phyloP scores from a whole-genome alignment of 2,329 filamentous ascomycete species.

The Trichoderma pleuroti region DNA sequence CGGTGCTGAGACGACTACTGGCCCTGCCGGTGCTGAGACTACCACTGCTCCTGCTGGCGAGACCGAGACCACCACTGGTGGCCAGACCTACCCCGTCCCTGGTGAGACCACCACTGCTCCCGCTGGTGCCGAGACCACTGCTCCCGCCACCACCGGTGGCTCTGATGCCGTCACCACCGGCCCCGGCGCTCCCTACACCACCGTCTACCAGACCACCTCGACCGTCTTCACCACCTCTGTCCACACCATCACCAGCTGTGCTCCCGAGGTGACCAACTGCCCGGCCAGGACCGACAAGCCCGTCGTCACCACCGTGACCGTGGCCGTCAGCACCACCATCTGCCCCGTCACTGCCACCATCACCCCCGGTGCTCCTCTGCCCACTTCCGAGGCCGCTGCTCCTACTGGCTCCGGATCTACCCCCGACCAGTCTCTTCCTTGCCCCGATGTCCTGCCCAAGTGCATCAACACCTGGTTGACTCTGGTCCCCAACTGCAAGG shows the following conservation, averaged over 20 bases:
- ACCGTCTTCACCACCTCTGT: slow-evolving; percentile 50
- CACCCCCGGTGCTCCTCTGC: slow-evolving; percentile 23
- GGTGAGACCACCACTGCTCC: slow-evolving; percentile 1
- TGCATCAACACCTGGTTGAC: slow-evolving; percentile 92
- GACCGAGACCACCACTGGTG: background rate
- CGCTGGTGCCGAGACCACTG: slow-evolving; percentile 13
- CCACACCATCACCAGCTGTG: slow-evolving; percentile 50
- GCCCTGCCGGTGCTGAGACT: slow-evolving; percentile 14
- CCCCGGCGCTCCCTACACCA: slow-evolving; percentile 24
- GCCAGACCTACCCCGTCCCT: background rate
- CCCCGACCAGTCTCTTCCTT: slow-evolving; percentile 38
- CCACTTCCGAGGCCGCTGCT: slow-evolving; percentile 18
- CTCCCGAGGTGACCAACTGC: slow-evolving; percentile 47
- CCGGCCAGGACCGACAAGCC: slow-evolving; percentile 44
- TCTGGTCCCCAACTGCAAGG: slow-evolving; percentile 63
- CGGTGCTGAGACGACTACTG: slow-evolving; percentile 15
- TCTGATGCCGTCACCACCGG: slow-evolving; percentile 21
- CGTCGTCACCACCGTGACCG: slow-evolving; percentile 49
- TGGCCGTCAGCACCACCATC: slow-evolving; percentile 57
- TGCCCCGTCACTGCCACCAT: slow-evolving; percentile 58
- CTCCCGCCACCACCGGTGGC: slow-evolving; percentile 13
- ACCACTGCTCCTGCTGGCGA: slow-evolving; percentile 15
- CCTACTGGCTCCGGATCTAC: slow-evolving; percentile 19
- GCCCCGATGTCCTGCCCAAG: slow-evolving; percentile 72
- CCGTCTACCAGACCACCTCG: slow-evolving; percentile 44